These are phyloP conservation scores for Eutrema heterophyllum DNA, from an alignment of 345 rosid genomes.

Conservation along the genomic window DNA sequence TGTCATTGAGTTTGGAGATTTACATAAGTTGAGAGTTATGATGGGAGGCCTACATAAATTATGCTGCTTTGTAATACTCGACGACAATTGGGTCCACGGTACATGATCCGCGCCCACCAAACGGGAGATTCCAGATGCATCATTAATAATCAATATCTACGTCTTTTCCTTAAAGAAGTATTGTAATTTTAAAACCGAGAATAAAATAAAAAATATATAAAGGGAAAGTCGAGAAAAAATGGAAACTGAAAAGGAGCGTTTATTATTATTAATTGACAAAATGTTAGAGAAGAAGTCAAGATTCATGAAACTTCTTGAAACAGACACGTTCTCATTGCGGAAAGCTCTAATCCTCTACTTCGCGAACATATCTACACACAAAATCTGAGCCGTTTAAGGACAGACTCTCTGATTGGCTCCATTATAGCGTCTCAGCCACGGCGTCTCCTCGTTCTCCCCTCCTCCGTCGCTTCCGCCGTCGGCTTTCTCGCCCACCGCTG, in stretches of 20 bases:
- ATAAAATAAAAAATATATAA: too few relatives aligned
- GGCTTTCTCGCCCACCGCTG: constrained; percentile 37
- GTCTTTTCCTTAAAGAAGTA: neutral
- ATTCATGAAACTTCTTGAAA: constrained; percentile 30
- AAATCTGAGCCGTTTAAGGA: constrained; percentile 24
- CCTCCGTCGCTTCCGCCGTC: constrained; percentile 3
- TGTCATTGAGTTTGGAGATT: too few relatives aligned
- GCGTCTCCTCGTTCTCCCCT: constrained; percentile 30
- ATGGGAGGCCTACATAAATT: too few relatives aligned
- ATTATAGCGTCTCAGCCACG: constrained; percentile 41
- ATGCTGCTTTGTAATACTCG: neutral
- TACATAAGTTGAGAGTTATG: too few relatives aligned
- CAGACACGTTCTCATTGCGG: constrained; percentile 16
- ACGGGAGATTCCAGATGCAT: constrained; percentile 25
- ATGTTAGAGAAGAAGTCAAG: constrained; percentile 19
- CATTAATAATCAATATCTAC: neutral
- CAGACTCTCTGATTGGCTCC: constrained; percentile 48
- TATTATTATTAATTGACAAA: neutral
- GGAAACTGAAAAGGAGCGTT: neutral
- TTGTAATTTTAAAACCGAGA: neutral
- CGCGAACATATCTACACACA: neutral
- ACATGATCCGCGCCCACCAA: constrained; percentile 9
- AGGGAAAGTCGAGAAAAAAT: neutral
- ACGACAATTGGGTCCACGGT: constrained; percentile 6
- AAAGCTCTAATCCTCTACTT: constrained; percentile 13